Evolutionary conservation across 768 basidiomycete genomes (phyloP).

Genomic region (Boletus rubroflammeus): DNA sequence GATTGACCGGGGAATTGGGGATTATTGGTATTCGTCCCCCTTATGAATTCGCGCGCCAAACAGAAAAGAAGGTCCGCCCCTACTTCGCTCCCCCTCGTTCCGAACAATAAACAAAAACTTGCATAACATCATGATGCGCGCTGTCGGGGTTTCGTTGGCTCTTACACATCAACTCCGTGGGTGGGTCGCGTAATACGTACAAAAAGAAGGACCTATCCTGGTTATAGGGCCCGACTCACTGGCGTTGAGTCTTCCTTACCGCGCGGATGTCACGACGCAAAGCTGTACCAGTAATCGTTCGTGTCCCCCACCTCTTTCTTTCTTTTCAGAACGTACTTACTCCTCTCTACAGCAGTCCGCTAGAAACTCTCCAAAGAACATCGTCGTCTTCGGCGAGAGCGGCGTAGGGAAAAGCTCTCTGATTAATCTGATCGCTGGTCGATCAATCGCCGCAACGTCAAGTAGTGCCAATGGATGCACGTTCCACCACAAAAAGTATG

Average conservation of each 20-base stretch:
- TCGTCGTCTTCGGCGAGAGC: slow-evolving; percentile 28
- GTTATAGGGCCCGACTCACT: slow-evolving; percentile 2
- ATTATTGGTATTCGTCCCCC: background rate
- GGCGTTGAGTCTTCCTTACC: slow-evolving; percentile 12
- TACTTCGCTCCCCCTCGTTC: background rate
- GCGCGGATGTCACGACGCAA: slow-evolving; percentile 25
- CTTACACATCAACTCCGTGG: slow-evolving; percentile 3
- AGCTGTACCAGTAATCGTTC: slow-evolving; percentile 10
- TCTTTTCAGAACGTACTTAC: slow-evolving; percentile 3
- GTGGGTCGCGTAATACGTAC: slow-evolving; percentile 14
- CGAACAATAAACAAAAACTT: slow-evolving; percentile 4
- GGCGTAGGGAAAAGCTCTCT: slow-evolving; percentile 41
- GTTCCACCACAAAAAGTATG: slow-evolving; percentile 28
- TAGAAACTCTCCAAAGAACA: slow-evolving; percentile 18
- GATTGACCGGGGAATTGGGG: slow-evolving; percentile 11
- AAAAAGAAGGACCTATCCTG: slow-evolving; percentile 18
- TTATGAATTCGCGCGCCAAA: slow-evolving; percentile 6
- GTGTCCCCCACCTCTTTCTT: slow-evolving; percentile 6
- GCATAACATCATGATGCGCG: slow-evolving; percentile 12
- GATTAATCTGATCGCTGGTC: slow-evolving; percentile 40
- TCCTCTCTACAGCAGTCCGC: slow-evolving; percentile 5
- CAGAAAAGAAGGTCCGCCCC: background rate
- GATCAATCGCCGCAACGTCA: slow-evolving; percentile 36
- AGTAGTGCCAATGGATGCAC: slow-evolving; percentile 35
- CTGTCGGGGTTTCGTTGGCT: slow-evolving; percentile 19